Base-by-base conservation (phyloP, 2,329 filamentous ascomycete genomes). In the Calonectria ilicicola region DNA sequence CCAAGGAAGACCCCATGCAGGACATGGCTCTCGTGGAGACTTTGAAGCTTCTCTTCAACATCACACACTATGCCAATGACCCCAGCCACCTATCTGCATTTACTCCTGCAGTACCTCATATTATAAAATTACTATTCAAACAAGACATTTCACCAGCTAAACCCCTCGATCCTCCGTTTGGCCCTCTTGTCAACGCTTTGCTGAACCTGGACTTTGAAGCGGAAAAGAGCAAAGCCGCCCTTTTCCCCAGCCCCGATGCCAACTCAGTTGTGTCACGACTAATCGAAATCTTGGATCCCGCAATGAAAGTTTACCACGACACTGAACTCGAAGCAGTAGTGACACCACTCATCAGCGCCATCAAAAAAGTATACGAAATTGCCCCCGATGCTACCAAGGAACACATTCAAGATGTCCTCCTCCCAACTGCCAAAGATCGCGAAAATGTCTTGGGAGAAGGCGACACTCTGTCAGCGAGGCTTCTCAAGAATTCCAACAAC, bases 31-130 rank as follows among this genome's bases (percentile, higher is more conserved):
- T 98, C 44, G 89, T 88, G 10, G 96, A 98, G 83, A 96, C 94
- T 0, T 86, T 97, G 63, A 98, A 98, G 80, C 88, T 98, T 47
- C 85, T 98, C 65, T 98, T 97, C 87, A 98, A 98, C 83, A 88
- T 98, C 66, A 94, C 93, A 2, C 92, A 96, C 78, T 92, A 92
- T 79, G 93, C 93, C 76, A 53, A 38, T 21, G 64, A 67, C 29
- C 91, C 92, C 5, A 88, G 92, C 49, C 87, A 93, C 29, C 84
- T 86, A 5, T 82, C 86, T 0, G 84, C 87, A 0, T 97, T 98
- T 80, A 91, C 91, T 1, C 85, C 89, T 26, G 91, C 93, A 3
- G 89, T 97, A 49, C 89, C 92, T 14, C 88, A 91, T 72, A 90
- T 98, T 32, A 86, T 96, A 69, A 89, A 90, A 53, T 89, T 98